Conservation (phyloP, 1,284 basidiomycete species). For the Trichosporon coremiiforme region DNA sequence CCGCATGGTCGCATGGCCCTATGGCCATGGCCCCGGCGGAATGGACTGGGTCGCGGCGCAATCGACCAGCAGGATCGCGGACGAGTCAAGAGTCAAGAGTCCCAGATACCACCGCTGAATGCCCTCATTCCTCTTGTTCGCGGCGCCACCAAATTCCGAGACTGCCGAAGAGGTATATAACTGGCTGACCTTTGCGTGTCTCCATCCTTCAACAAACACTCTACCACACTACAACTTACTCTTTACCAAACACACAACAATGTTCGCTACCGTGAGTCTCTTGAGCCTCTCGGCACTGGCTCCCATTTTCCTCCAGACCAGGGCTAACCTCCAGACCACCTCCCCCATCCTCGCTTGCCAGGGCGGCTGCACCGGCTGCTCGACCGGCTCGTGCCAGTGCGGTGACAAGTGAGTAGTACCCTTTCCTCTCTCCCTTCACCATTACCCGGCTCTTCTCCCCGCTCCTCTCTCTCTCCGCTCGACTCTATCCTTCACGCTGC, state of each 20-base stretch:
- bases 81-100: not conserved
- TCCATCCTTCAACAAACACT: not conserved
- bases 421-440: too few relatives aligned
- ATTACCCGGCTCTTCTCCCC: too few relatives aligned
- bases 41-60: slow-evolving; percentile 2
- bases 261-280: slow-evolving; percentile 10
- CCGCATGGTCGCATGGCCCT: too few relatives aligned
- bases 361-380: slow-evolving; percentile 15
- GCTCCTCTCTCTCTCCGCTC: not conserved
- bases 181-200: not conserved
- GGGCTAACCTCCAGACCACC: slow-evolving; percentile 2
- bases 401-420: slow-evolving; percentile 6
- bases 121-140: not conserved
- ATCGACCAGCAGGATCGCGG: not conserved
- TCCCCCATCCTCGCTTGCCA: slow-evolving; percentile 13
- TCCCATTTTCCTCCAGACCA: too few relatives aligned
- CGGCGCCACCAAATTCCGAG: slow-evolving; percentile 8
- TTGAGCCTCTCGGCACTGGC: not conserved
- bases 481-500: not conserved
- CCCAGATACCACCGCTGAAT: not conserved
- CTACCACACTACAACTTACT: not conserved
- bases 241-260: not conserved
- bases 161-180: not conserved
- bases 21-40: not conserved
- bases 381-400: slow-evolving; percentile 13